Conservation (phyloP, 176 grass and related monocot genomes). For the Juncus inflexus region DNA sequence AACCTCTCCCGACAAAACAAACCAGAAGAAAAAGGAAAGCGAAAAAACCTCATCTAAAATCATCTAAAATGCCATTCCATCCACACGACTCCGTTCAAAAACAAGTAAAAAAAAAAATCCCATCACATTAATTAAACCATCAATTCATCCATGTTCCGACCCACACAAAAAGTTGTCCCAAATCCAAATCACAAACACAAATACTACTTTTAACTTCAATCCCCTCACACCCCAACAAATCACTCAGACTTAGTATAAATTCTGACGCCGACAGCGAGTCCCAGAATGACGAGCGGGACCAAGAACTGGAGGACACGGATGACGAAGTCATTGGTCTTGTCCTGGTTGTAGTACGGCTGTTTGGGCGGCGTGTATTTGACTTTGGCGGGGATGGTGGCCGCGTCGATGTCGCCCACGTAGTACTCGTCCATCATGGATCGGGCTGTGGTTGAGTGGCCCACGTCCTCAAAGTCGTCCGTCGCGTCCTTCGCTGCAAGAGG, state of each 20-base stretch:
- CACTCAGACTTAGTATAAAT: slow-evolving; percentile 73
- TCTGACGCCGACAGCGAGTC: slow-evolving; percentile 68
- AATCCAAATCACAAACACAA: no score
- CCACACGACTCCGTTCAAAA: no score
- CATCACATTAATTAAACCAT: no score
- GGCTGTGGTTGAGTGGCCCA: slow-evolving; percentile 78
- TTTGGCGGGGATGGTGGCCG: slow-evolving; percentile 49
- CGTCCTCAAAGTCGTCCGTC: slow-evolving; percentile 82
- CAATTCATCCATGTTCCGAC: no score
- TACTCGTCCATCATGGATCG: slow-evolving; percentile 62
- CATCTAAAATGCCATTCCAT: no score
- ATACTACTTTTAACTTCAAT: no score
- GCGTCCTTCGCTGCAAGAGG: slow-evolving; percentile 65
- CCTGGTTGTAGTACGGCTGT: slow-evolving; percentile 82
- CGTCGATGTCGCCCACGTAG: slow-evolving; percentile 36
- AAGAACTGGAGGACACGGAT: slow-evolving; percentile 83
- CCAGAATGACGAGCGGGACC: slow-evolving; percentile 71
- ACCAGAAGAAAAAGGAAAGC: no score
- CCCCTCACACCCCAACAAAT: no score
- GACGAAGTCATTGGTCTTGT: slow-evolving; percentile 70
- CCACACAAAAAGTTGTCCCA: no score
- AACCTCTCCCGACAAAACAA: no score
- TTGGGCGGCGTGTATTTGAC: slow-evolving; percentile 62
- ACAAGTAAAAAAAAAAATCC: no score
- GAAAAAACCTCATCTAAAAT: no score